Evolutionary conservation across 805 yeast species (phyloP).

Genomic region (Candida vartiovaarae): DNA sequence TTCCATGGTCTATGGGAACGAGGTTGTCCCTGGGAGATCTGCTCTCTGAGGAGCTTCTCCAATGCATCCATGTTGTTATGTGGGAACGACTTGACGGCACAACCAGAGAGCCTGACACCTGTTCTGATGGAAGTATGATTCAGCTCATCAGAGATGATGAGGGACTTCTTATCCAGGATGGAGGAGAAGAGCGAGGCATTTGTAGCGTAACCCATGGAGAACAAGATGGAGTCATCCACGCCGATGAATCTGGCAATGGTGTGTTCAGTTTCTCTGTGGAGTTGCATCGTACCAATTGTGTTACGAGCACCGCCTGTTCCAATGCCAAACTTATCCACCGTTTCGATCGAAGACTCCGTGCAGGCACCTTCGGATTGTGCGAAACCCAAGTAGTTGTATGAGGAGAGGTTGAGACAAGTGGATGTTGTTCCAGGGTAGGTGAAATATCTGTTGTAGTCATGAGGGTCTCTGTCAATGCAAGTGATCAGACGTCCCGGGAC

Average conservation of each 20-base stretch:
- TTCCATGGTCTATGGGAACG: slow-evolving; percentile 96
- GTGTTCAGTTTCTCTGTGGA: slow-evolving; percentile 68
- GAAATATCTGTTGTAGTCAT: slow-evolving; percentile 56
- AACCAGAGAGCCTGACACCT: slow-evolving; percentile 90
- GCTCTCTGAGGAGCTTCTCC: slow-evolving; percentile 62
- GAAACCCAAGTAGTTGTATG: slow-evolving; percentile 93
- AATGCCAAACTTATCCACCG: slow-evolving; percentile 65
- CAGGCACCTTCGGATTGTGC: slow-evolving; percentile 93
- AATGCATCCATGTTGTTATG: slow-evolving; percentile 87
- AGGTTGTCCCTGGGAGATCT: slow-evolving; percentile 52
- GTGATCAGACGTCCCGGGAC: slow-evolving; percentile 92
- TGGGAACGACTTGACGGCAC: slow-evolving; percentile 83
- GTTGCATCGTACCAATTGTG: slow-evolving; percentile 65
- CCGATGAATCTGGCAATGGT: slow-evolving; percentile 83
- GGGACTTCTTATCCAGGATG: slow-evolving; percentile 77
- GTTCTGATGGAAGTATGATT: slow-evolving; percentile 95
- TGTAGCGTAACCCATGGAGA: slow-evolving; percentile 95
- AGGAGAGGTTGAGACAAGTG: slow-evolving; percentile 77
- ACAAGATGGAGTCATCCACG: slow-evolving; percentile 78
- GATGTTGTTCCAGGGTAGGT: slow-evolving; percentile 69
- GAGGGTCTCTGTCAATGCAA: slow-evolving; percentile 72
- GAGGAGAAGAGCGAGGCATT: slow-evolving; percentile 84
- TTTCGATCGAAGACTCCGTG: slow-evolving; percentile 65
- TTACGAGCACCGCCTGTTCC: slow-evolving; percentile 74
- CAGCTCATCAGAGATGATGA: slow-evolving; percentile 88